These are phyloP conservation scores for Diplodia mutila DNA, from an alignment of 2,329 filamentous ascomycete genomes.

Conservation along the genomic window DNA sequence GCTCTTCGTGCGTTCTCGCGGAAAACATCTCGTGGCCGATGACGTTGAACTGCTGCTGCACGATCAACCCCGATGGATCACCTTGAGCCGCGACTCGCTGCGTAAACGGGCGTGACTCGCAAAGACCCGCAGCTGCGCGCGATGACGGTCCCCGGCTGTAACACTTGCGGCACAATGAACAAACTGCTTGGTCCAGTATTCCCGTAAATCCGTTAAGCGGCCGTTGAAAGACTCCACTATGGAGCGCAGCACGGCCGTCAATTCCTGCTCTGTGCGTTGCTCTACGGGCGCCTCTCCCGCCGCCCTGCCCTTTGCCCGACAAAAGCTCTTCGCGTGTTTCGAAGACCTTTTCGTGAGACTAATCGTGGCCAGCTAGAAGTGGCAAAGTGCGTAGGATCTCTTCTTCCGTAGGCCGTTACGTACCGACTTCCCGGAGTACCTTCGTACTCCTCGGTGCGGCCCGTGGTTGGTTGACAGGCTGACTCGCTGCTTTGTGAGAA, in stretches of 20 bases:
- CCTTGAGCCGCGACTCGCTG: background rate
- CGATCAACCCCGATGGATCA: background rate
- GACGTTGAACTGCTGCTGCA: background rate
- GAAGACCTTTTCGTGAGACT: too few relatives aligned
- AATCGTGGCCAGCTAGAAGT: background rate
- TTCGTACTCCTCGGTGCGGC: constrained; percentile 5
- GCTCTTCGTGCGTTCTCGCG: background rate
- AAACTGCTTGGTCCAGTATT: background rate
- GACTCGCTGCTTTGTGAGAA: constrained; percentile 1
- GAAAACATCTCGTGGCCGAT: constrained; percentile 2
- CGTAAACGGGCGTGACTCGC: constrained; percentile 8
- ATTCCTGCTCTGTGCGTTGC: background rate
- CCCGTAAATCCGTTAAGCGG: background rate
- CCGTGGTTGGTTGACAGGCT: constrained; percentile 11
- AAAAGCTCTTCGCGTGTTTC: background rate
- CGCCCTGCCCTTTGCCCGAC: background rate
- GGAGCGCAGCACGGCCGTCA: background rate
- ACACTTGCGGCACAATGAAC: constrained; percentile 1
- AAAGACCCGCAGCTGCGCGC: constrained; percentile 7
- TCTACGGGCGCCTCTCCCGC: background rate
- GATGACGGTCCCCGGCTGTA: constrained; percentile 17
- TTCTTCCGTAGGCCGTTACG: background rate
- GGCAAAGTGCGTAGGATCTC: constrained; percentile 14
- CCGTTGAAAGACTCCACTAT: constrained; percentile 17
- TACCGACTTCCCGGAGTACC: constrained; percentile 3